phyloP scores from a whole-genome alignment of 1,284 basidiomycete species.

The Irpex sp. region DNA sequence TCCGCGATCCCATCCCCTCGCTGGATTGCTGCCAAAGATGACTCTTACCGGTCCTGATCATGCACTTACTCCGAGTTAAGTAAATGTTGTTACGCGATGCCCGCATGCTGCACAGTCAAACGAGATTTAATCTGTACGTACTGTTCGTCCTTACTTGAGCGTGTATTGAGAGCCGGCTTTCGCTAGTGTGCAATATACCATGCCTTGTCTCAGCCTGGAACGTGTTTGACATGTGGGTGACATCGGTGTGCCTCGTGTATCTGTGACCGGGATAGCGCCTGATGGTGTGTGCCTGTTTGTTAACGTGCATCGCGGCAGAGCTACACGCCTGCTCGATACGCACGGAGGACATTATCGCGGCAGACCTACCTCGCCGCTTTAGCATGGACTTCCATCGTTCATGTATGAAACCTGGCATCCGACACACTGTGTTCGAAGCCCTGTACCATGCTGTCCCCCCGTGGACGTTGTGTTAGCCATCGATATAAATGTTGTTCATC shows the following conservation, averaged over 20 bases:
- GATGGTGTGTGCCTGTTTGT: not conserved
- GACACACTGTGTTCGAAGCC: not conserved
- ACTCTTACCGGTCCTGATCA: conserved; percentile 20
- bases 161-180: not conserved
- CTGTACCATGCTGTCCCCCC: not conserved
- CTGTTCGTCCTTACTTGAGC: not conserved
- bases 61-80: not conserved
- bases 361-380: not conserved
- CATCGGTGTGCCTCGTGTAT: not conserved
- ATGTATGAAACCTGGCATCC: not conserved
- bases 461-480: not conserved
- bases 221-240: not conserved
- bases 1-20: conserved; percentile 18
- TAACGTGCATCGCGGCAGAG: not conserved
- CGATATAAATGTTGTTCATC: not conserved
- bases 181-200: not conserved
- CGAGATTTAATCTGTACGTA: not conserved
- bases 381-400: not conserved
- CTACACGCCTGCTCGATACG: not conserved
- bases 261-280: not conserved
- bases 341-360: not conserved
- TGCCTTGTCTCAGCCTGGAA: not conserved
- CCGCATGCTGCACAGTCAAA: not conserved
- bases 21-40: conserved; percentile 15
- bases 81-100: not conserved